These are phyloP conservation scores for Colletotrichum brevisporum DNA, from an alignment of 2,329 filamentous ascomycete species.

Conservation along the genomic window DNA sequence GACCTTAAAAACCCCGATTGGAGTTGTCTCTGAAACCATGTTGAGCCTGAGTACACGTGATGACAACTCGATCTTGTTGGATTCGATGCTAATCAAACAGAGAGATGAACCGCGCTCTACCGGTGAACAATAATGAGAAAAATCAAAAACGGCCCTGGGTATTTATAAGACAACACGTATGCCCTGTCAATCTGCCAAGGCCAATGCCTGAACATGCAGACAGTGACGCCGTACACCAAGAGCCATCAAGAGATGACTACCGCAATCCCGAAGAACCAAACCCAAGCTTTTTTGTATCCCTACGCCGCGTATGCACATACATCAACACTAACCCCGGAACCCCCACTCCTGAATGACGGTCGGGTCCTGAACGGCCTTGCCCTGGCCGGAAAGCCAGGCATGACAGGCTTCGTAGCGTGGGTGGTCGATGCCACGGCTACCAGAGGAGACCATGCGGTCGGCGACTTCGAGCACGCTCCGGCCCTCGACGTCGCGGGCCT, in stretches of 20 bases:
- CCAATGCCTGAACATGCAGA: not conserved
- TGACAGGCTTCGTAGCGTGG: constrained; percentile 62
- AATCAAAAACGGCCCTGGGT: constrained; percentile 14
- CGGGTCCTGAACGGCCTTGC: constrained; percentile 55
- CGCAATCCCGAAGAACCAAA: not conserved
- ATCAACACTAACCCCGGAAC: constrained; percentile 5
- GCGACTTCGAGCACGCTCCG: constrained; percentile 62
- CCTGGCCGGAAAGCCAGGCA: constrained; percentile 59
- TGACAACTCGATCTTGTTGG: not conserved
- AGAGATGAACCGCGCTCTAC: not conserved
- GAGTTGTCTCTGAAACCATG: not conserved
- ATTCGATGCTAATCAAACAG: not conserved
- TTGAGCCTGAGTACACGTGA: not conserved
- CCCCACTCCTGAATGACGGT: constrained; percentile 59
- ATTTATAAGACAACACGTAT: constrained; percentile 1
- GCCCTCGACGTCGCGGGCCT: constrained; percentile 60
- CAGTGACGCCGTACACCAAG: constrained; percentile 2
- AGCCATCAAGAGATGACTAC: not conserved
- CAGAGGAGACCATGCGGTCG: constrained; percentile 55
- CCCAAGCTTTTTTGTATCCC: constrained; percentile 28
- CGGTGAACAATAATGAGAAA: not conserved
- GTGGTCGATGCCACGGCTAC: constrained; percentile 52
- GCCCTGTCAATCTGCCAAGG: not conserved
- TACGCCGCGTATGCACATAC: too few species aligned
- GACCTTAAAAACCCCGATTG: too few species aligned